Evolutionary conservation across 1,284 basidiomycete genomes (phyloP).

Genomic region (Irpex rosettiformis): DNA sequence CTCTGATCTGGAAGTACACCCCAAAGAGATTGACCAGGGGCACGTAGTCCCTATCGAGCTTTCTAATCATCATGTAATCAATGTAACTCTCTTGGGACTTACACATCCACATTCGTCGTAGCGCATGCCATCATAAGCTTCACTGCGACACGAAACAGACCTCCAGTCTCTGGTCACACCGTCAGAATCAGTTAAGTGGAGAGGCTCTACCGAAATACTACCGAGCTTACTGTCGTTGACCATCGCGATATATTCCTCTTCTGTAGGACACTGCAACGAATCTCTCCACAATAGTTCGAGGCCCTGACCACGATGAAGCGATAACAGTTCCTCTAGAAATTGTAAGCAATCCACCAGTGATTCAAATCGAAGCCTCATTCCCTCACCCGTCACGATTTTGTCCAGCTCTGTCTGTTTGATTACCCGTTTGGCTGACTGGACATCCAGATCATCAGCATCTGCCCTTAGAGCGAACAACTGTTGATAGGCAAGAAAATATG

Average conservation of each 20-base stretch:
- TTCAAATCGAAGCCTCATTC: background rate
- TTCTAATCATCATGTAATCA: background rate
- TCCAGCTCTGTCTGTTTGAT: conserved; percentile 49
- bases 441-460: conserved; percentile 18
- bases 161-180: conserved; percentile 83
- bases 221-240: conserved; percentile 84
- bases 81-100: conserved; percentile 24
- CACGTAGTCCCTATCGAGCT: conserved; percentile 69
- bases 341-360: background rate
- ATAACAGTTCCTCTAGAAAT: conserved; percentile 75
- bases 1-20: conserved; percentile 93
- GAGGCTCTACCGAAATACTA: background rate
- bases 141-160: conserved; percentile 88
- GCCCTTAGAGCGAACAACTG: conserved; percentile 65
- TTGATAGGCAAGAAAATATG: conserved; percentile 88
- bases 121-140: conserved; percentile 95
- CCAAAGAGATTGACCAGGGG: conserved; percentile 94
- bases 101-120: conserved; percentile 62
- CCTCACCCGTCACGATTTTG: conserved; percentile 60
- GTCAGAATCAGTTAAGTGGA: background rate
- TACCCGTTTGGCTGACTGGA: conserved; percentile 22
- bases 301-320: conserved; percentile 93
- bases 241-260: conserved; percentile 95
- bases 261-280: conserved; percentile 87
- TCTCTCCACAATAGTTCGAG: conserved; percentile 96